Evolutionary conservation across 495 filamentous ascomycete genomes (phyloP), one percentile per base, ranked within the genome.

Genomic region (Rostrohypoxylon terebratum): DNA sequence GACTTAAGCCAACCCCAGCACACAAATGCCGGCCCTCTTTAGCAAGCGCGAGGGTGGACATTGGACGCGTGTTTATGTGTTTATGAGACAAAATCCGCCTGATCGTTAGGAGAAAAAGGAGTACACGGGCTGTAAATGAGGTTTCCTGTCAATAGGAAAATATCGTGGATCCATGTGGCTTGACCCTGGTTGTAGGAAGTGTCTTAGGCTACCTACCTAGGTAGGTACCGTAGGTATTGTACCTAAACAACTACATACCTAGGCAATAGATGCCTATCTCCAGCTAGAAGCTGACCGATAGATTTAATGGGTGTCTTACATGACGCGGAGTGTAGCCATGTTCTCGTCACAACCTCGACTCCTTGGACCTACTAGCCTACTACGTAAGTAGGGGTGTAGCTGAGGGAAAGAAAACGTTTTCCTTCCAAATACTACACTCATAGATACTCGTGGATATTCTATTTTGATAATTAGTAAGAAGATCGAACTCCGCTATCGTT

Each of bases 81-180:
- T 67, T 58, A 71, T 66, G 69, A 66, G 66, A 71, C 69, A 50
- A 62, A 13, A 51, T 53, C 66, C 69, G 45, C 63, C 55, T 66
- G 68, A 61, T 61, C 16, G 33, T 67, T 55, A 13, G 36, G 44
- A 23, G 36, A 44, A n/a, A 59, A n/a, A 59, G 55, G 55, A 59
- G 25, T 6, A 59, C 55, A 42, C 34, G 11, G 18, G 20, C 55
- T 42, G 42, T 42, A 34, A 44, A 34, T 40, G 28, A 59, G 9
- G 34, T 4, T 42, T 59, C 42, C 7, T 42, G 9, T 25, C 5
- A 4, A 59, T 45, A 20, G 42, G 42, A 45, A 45, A 20, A 59
- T 6, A 42, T 42, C 13, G 21, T 23, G 23, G 36, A 38, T n/a
- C n/a, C n/a, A n/a, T 42, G 55, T 18, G 18, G 4, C 16, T 42